A percentile compares a stretch with the other conserved stretches of the same genome.
Conservation (phyloP, 2,329 filamentous ascomycete genomes). For the Colletotrichum sp. region DNA sequence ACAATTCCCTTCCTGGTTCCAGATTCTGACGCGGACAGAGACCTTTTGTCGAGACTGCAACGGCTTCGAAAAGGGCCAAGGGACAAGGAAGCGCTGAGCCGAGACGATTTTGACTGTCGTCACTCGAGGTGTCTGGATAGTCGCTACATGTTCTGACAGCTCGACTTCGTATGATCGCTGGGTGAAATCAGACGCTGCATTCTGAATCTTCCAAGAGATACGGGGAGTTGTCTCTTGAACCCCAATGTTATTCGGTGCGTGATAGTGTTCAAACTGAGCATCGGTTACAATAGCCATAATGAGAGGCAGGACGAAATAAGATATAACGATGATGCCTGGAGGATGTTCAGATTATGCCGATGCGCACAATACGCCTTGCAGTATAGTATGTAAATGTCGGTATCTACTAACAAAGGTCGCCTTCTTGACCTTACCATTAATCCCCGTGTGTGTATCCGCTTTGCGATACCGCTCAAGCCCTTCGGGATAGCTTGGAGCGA, state of each 20-base stretch:
- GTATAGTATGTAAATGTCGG: no score
- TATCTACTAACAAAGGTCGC: no score
- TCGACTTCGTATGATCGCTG: background rate
- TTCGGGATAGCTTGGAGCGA: background rate
- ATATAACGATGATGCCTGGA: no score
- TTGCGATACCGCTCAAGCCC: no score
- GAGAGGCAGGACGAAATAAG: background rate
- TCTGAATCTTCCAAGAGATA: background rate
- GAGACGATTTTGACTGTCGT: background rate
- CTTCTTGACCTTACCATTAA: no score
- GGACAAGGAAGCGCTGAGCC: conserved; percentile 23
- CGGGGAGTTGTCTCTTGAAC: background rate
- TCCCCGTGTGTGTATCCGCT: no score
- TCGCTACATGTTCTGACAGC: background rate
- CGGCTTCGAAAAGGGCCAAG: conserved; percentile 43
- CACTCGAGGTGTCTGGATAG: background rate
- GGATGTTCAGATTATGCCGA: no score
- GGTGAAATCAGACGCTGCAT: background rate
- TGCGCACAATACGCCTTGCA: no score
- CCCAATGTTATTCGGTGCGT: background rate
- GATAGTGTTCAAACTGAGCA: background rate
- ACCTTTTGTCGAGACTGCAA: conserved; percentile 35
- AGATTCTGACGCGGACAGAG: conserved; percentile 35
- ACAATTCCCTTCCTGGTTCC: conserved; percentile 18
- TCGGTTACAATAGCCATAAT: background rate